Base-by-base conservation (phyloP, 2,329 filamentous ascomycete genomes). In the Sporothrix schenckii region DNA sequence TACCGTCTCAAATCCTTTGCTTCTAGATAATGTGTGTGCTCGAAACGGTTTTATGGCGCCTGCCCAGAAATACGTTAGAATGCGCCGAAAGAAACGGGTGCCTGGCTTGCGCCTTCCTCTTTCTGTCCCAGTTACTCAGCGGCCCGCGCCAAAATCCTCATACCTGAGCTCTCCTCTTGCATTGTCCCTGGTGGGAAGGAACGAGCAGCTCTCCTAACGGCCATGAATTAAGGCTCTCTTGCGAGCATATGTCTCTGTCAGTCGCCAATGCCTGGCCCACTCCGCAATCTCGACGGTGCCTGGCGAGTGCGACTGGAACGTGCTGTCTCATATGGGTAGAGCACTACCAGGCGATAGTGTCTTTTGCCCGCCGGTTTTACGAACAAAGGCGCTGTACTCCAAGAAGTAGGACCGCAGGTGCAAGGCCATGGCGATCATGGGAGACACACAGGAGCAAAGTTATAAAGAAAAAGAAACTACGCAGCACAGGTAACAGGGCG, bases 71-170 rank as follows among this genome's bases (percentile, higher is more conserved):
- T 14, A 47, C 14, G 30, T 2, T 47, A 27, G n/a, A 27, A 3
- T 30, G 44, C 41, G 60, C 19, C 47, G 3, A 19, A 16, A 16
- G 60, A 19, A 27, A 10, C 24, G 27, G 27, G 63, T 52, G 49
- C 49, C 49, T 53, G 63, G 63, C 16, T 66, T 50, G 63, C 49
- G 41, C 49, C 63, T 52, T 39, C 63, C 27, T 53, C 24, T 41
- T 53, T 39, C 49, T 66, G 63, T 30, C 34, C 3, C 21, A 21
- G 47, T 66, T 50, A 52, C 63, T 53, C 63, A 66, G 63, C 63
- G 53, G n/a, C 47, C 49, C 61, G n/a, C 27, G 44, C 44, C 58
- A 30, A 30, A 2, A 30, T 30, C 27, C 27, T 30, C 27, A 30
- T 2, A 30, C 27, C 34, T 34, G 6, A 9, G 34, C 34, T 34